Percentiles rank a stretch among this genome's conserved stretches.
phyloP scores from a whole-genome alignment of 441 rosid species.

The Flueggea neowawraea region DNA sequence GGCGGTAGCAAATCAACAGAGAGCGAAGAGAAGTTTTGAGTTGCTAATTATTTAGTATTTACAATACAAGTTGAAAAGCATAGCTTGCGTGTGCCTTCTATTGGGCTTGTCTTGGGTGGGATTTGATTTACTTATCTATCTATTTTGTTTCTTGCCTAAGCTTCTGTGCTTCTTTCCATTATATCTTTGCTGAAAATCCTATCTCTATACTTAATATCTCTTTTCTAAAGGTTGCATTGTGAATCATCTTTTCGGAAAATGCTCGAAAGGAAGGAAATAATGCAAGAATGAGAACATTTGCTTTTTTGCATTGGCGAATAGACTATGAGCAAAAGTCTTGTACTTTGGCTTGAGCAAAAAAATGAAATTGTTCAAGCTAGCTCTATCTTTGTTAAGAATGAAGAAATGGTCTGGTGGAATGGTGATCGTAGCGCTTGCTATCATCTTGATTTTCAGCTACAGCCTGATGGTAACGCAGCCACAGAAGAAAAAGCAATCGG shows the following conservation, averaged over 20 bases:
- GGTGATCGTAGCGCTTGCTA: constrained; percentile 45
- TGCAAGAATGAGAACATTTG: constrained; percentile 1
- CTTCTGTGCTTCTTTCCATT: no score
- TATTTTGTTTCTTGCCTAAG: no score
- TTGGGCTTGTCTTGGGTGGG: no score
- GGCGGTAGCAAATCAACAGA: no score
- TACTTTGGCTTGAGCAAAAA: constrained; percentile 1
- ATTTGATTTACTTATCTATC: no score
- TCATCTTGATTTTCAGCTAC: constrained; percentile 48
- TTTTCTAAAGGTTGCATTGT: neutral
- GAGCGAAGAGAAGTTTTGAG: no score
- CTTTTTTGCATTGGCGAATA: neutral
- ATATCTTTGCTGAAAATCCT: no score
- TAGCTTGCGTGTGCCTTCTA: no score
- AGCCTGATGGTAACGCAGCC: constrained; percentile 36
- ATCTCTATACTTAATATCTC: no score
- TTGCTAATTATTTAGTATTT: no score
- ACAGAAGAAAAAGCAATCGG: constrained; percentile 39
- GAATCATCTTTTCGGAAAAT: neutral
- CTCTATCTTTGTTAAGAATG: constrained; percentile 37
- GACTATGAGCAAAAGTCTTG: constrained; percentile 4
- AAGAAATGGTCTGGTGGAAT: constrained; percentile 78
- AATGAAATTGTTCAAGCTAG: constrained; percentile 27
- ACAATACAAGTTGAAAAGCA: no score
- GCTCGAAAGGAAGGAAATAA: constrained; percentile 4